Base-by-base conservation (phyloP, 805 yeast species). In the Saccharomycopsis babjevae region DNA sequence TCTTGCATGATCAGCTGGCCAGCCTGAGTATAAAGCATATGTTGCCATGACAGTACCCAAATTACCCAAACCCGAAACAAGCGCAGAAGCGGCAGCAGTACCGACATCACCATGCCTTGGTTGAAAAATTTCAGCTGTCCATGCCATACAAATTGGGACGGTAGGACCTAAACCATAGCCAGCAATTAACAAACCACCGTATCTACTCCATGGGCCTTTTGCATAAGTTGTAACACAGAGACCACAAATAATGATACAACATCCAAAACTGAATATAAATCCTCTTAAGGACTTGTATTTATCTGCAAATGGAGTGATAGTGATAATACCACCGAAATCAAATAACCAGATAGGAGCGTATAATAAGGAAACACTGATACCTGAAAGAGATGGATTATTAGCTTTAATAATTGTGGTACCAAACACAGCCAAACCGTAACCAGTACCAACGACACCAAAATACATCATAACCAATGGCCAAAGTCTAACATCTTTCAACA, bases 81-180 rank as follows among this genome's bases (percentile, higher is more conserved):
- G 71, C 1, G 97, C 97, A 7, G 91, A 80, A 54, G 89, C 81
- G 38, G 86, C 90, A 1, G 96, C 96, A 62, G 84, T 77, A 7
- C 97, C 97, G 56, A 89, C 84, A 68, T 89, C 94, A 32, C 96
- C 96, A 68, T 89, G 85, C 56, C 80, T 76, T 11, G 80, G 77
- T 6, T 79, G 80, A 75, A 89, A 86, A 56, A 88, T 86, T 67
- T 87, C 92, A 0, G 92, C 83, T 0, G 91, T 73, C 86, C 88
- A 82, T 0, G 96, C 81, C 96, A 89, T 89, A 67, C 85, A 79
- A 43, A 87, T 89, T 32, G 97, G 96, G 15, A 89, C 96, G 0
- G 97, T 89, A 22, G 96, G 94, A 11, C 97, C 97, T 57, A 89
- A 77, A 0, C 97, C 97, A 66, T 85, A 87, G 0, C 97, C 97